phyloP scores from a whole-genome alignment of 2,329 filamentous ascomycete species.

The Ceratocystiopsis brevicomis region DNA sequence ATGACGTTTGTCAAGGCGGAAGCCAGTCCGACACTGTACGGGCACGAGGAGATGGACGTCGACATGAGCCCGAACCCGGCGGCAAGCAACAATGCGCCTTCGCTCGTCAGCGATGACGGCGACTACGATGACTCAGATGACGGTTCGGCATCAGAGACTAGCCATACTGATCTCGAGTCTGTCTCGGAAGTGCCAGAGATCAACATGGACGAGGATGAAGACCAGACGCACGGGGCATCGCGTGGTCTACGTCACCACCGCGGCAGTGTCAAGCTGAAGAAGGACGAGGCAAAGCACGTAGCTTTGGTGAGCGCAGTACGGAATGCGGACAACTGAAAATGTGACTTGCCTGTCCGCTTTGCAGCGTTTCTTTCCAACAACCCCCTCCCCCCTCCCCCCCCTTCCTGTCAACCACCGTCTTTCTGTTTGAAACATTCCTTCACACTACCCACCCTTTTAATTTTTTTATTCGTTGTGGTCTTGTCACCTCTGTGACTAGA shows the following conservation, averaged over 20 bases:
- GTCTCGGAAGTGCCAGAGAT: constrained; percentile 44
- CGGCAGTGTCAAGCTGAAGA: constrained; percentile 28
- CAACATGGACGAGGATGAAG: constrained; percentile 36
- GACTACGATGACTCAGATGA: constrained; percentile 58
- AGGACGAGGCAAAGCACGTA: constrained; percentile 36
- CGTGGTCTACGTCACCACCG: constrained; percentile 25
- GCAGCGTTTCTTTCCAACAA: not conserved
- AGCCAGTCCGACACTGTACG: constrained; percentile 18
- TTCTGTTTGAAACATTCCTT: no score
- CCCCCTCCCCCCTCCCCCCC: no score
- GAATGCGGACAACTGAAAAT: constrained; percentile 18
- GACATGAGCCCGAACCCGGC: constrained; percentile 51
- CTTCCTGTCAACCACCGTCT: not conserved
- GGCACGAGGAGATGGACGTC: constrained; percentile 30
- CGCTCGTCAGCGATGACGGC: constrained; percentile 62
- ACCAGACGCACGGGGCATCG: constrained; percentile 12
- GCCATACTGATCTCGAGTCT: constrained; percentile 39
- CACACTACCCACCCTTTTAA: not conserved
- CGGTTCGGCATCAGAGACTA: constrained; percentile 39
- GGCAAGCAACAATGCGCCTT: constrained; percentile 58
- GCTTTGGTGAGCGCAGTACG: constrained; percentile 34
- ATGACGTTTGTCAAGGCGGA: no score
- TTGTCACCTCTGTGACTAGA: no score
- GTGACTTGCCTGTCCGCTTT: constrained; percentile 10
- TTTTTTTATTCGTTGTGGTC: not conserved